These are phyloP conservation scores for Aspergillus coremiiformis DNA, from an alignment of 495 filamentous ascomycete genomes.

Conservation along the genomic window DNA sequence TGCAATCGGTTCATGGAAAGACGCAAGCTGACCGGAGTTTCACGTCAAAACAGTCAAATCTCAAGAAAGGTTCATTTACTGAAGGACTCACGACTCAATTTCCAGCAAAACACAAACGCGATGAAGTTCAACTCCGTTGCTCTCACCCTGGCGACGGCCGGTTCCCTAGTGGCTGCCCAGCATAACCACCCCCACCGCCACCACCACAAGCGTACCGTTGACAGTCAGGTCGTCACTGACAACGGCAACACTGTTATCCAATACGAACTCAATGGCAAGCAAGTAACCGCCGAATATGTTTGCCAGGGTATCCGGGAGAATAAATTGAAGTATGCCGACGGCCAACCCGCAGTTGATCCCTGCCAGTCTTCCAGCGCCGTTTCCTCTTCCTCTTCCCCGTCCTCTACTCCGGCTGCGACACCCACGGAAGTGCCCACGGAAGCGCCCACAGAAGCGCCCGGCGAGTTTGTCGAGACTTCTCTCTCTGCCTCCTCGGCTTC, in stretches of 20 bases:
- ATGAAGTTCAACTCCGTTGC: slow-evolving; percentile 44
- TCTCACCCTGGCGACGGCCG: slow-evolving; percentile 39
- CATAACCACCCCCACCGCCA: slow-evolving; percentile 39
- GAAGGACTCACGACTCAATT: neutral
- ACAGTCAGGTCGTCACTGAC: slow-evolving; percentile 31
- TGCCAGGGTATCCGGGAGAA: slow-evolving; percentile 56
- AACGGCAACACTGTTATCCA: slow-evolving; percentile 49
- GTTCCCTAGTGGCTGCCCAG: slow-evolving; percentile 39
- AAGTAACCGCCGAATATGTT: slow-evolving; percentile 47
- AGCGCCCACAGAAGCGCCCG: slow-evolving; percentile 19
- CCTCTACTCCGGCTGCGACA: slow-evolving; percentile 11
- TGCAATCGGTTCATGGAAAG: neutral
- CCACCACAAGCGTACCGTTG: slow-evolving; percentile 30
- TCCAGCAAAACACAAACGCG: slow-evolving; percentile 9
- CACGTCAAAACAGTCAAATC: neutral
- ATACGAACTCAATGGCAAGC: slow-evolving; percentile 53
- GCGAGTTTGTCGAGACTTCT: slow-evolving; percentile 26
- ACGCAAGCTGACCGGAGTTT: neutral
- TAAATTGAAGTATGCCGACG: slow-evolving; percentile 35
- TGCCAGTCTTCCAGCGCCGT: slow-evolving; percentile 22
- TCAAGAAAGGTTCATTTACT: neutral
- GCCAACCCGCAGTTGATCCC: slow-evolving; percentile 22
- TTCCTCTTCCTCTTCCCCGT: slow-evolving; percentile 14
- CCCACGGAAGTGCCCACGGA: no score
- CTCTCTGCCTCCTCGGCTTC: slow-evolving; percentile 14